Base-by-base conservation (phyloP, 495 filamentous ascomycete genomes). In the Talaromyces adpressus region DNA sequence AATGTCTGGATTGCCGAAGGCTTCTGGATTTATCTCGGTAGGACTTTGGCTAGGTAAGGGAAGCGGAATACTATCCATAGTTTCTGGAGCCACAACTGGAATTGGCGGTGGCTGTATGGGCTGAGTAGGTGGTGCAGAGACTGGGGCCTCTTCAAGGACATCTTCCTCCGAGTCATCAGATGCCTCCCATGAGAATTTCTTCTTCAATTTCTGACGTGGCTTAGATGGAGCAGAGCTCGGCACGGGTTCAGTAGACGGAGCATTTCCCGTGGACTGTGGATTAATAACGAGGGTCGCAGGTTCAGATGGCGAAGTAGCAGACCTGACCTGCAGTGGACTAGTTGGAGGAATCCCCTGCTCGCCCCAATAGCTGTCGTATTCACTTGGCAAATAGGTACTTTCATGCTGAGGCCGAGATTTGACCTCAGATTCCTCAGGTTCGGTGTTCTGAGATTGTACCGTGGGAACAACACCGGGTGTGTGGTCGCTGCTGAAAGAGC, bases 321-420 rank as follows among this genome's bases (percentile, higher is more conserved):
- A 27, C 34, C 36, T 57, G 6, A 52, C 45, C 22, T 63, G 62
- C 16, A 63, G 62, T 22, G 62, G 54, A 47, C 30, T 58, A 14
- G 62, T 63, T 5, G 29, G 32, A 57, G 62, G 22, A 7, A 63
- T 49, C n/a, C 54, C 62, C 8, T 67, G 58, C 34, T 73, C 77
- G 62, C 79, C 81, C 85, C 82, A 85, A 68, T 86, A 85, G 57
- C 79, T 81, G 62, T 87, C 86, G 71, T 86, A 85, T 65, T 87
- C 83, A 29, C 72, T 75, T 1, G 84, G 85, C 27, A 86, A 71
- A 29, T 82, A 78, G 5, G 78, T 79, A 53, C 81, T 82, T 56
- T 81, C 77, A 59, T 60, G 66, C 53, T 72, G 68, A 14, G 72
- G 59, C 23, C 69, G 71, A 12, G 65, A 64, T 1, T 49, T 65